A percentile compares a stretch with the other conserved stretches of the same genome.
phyloP scores from a whole-genome alignment of 23 red algal genomes.

The Pyropia yezoensis region DNA sequence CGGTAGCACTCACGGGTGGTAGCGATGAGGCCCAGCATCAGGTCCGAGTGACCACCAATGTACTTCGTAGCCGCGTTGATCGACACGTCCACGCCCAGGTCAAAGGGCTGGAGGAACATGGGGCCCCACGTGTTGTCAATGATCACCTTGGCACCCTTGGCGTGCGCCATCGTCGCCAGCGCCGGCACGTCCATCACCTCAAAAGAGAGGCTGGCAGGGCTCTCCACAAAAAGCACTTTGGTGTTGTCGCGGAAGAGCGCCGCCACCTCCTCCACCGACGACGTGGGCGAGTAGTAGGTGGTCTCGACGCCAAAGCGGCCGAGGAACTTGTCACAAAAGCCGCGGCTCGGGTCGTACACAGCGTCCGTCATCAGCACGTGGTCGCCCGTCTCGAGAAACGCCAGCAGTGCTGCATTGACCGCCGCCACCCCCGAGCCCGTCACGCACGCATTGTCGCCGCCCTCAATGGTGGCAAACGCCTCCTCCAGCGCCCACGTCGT shows the following conservation, averaged over 20 bases:
- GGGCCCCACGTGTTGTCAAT: slow-evolving; percentile 98
- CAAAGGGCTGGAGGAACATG: slow-evolving; percentile 66
- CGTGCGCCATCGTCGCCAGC: slow-evolving; percentile 57
- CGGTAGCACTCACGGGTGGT: slow-evolving; percentile 71
- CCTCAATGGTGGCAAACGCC: slow-evolving; percentile 84
- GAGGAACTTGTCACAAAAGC: slow-evolving; percentile 87
- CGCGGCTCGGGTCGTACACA: slow-evolving; percentile 89
- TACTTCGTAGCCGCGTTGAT: slow-evolving; percentile 96
- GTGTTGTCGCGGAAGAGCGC: slow-evolving; percentile 52
- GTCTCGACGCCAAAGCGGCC: slow-evolving; percentile 75
- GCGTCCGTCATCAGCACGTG: slow-evolving; percentile 90
- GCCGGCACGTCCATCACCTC: slow-evolving; percentile 89
- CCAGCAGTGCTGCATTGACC: slow-evolving; percentile 74
- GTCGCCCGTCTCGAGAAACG: slow-evolving; percentile 85
- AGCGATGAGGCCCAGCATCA: slow-evolving; percentile 92
- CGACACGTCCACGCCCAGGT: slow-evolving; percentile 74
- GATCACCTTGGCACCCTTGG: slow-evolving; percentile 50
- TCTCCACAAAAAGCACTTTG: slow-evolving; percentile 64
- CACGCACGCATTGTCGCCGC: slow-evolving; percentile 82
- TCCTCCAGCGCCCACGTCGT: slow-evolving; percentile 95
- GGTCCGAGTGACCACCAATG: slow-evolving; percentile 94
- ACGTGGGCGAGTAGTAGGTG: slow-evolving; percentile 78
- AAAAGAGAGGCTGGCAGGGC: slow-evolving; percentile 79
- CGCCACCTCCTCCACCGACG: slow-evolving; percentile 29
- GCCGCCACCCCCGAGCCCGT: slow-evolving; percentile 90